phyloP scores from a whole-genome alignment of 495 filamentous ascomycete genomes.

The Staphylotrichum longicolle region DNA sequence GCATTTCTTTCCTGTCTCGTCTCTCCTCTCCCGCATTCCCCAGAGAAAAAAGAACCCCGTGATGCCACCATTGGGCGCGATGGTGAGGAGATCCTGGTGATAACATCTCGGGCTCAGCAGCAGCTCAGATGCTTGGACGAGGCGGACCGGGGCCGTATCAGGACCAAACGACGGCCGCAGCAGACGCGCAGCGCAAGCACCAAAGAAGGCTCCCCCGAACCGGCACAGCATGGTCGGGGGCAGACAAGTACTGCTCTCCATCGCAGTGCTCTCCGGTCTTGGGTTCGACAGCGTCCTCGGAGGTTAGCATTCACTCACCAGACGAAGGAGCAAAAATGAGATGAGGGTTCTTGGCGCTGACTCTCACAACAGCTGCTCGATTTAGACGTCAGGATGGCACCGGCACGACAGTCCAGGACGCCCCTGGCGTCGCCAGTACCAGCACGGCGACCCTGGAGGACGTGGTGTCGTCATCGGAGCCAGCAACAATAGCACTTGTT shows the following conservation, averaged over 20 bases:
- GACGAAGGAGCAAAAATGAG: not conserved
- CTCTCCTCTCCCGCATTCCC: not conserved
- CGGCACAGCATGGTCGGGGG: constrained; percentile 32
- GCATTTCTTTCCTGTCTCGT: constrained; percentile 3
- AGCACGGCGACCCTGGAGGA: constrained; percentile 1
- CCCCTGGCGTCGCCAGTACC: constrained; percentile 4
- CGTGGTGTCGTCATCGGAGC: not conserved
- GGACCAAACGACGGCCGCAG: constrained; percentile 1
- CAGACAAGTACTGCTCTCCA: constrained; percentile 31
- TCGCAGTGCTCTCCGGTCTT: constrained; percentile 32
- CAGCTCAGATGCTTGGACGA: constrained; percentile 18
- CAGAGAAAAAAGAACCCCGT: not conserved
- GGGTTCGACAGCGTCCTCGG: constrained; percentile 29
- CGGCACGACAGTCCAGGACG: constrained; percentile 8
- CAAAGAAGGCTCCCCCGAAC: constrained; percentile 9
- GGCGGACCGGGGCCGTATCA: constrained; percentile 16
- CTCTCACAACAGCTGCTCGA: constrained; percentile 3
- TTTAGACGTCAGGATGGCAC: constrained; percentile 17
- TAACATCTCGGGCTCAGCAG: constrained; percentile 9
- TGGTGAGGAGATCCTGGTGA: constrained; percentile 26
- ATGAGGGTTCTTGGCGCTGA: not conserved
- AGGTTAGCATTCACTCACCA: constrained; percentile 26
- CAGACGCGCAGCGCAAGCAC: constrained; percentile 12
- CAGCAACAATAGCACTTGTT: constrained; percentile 1
- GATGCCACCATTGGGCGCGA: constrained; percentile 21